Base-by-base conservation (phyloP, 208 protist species). In the Wallacemonas sp. region DNA sequence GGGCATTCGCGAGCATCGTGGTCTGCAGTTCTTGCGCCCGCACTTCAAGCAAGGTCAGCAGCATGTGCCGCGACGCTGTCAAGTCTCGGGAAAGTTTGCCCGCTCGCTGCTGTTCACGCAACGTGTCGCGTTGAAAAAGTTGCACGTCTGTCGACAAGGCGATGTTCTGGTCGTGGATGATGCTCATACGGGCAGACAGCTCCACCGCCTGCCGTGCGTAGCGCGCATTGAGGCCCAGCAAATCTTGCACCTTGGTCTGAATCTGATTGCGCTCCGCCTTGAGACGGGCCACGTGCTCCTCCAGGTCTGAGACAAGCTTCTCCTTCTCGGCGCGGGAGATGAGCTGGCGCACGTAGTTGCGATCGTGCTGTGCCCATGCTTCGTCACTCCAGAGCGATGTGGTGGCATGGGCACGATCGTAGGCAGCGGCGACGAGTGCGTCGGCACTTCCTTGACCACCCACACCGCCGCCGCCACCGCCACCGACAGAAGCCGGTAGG, bases 131-230 rank as follows among this genome's bases (percentile, higher is more conserved):
- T 65, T 88, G 75, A 30, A 78, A 79, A 26, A 90, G 54, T 44
- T 88, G 69, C 28, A 69, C 63, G 22, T 88, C 84, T 1, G 88
- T 59, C 6, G 80, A 68, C 21, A 89, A 66, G 12, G 62, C 64
- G 45, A 92, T 82, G 70, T 95, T 95, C 61, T 92, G 81, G 15
- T 92, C 83, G 19, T 75, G 62, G 1, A 93, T 44, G 36, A 93
- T 70, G 49, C 76, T 86, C 15, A 95, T 68, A 9, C 90, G 90
- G 6, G 86, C 80, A 0, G 78, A 68, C 4, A 95, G 79, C 71
- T 88, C 86, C 6, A 93, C 51, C 17, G 82, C 74, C 68, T 93
- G 86, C 38, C 68, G 66, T 1, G 90, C 90, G 61, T 95, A 95
- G 24, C 66, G 76, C 0, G 75, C 60, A 58, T 95, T 95, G 17